Conservation (phyloP, 2,329 filamentous ascomycete genomes). For the Diaporthe australafricana region DNA sequence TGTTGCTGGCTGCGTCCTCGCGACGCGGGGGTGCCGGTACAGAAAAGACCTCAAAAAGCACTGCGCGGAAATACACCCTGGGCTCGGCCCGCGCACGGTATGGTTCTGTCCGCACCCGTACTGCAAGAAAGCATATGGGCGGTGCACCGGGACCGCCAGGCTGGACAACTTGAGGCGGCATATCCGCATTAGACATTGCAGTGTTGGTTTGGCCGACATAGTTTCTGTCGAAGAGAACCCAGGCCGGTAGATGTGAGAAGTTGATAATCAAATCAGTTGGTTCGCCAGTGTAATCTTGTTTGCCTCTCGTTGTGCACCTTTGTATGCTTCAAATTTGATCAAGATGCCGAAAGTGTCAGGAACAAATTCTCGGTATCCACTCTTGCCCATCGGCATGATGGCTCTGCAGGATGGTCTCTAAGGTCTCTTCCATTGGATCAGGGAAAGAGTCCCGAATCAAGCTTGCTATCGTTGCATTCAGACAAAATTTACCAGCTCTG, state of each 20-base stretch:
- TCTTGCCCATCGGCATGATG: too few species aligned
- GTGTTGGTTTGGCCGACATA: neutral
- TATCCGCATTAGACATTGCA: neutral
- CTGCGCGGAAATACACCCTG: neutral
- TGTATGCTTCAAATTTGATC: too few species aligned
- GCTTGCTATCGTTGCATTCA: too few species aligned
- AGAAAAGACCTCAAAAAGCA: neutral
- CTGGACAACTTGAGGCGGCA: neutral
- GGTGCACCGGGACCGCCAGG: neutral
- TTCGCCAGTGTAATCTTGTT: neutral
- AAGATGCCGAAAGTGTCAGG: too few species aligned
- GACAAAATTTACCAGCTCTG: too few species aligned
- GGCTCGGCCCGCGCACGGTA: neutral
- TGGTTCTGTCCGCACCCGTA: neutral
- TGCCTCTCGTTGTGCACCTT: neutral
- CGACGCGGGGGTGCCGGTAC: neutral
- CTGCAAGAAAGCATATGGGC: neutral
- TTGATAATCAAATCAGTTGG: neutral
- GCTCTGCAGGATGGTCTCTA: too few species aligned
- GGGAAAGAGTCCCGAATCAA: too few species aligned
- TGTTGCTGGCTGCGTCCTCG: neutral
- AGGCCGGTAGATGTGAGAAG: neutral
- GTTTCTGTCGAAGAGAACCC: neutral
- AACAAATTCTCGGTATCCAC: too few species aligned
- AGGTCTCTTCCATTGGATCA: too few species aligned